Evolutionary conservation across 2,329 filamentous ascomycete genomes (phyloP).

Genomic region (Arthrobotrys conoides): DNA sequence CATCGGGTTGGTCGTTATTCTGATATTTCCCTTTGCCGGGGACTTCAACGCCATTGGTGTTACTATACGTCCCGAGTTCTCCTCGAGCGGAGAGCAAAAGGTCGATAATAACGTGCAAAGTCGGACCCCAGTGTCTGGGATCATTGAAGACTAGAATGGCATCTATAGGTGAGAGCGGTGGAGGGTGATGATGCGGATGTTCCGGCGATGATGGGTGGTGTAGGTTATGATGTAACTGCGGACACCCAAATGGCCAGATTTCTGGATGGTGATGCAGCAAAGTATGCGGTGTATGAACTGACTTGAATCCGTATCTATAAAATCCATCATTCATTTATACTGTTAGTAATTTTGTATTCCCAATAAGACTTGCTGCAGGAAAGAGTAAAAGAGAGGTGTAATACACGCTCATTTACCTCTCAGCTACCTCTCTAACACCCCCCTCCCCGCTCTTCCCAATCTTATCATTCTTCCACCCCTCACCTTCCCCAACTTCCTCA

Average conservation of each 20-base stretch:
- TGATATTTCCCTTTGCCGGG: constrained; percentile 75
- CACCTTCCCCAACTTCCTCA: constrained; percentile 68
- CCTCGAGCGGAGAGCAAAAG: constrained; percentile 84
- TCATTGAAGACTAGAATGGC: constrained; percentile 96
- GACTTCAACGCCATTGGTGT: constrained; percentile 74
- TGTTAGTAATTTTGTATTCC: not conserved
- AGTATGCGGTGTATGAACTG: constrained; percentile 49
- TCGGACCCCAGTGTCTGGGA: constrained; percentile 94
- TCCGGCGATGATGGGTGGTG: constrained; percentile 38
- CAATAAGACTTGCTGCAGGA: constrained; percentile 62
- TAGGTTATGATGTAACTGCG: constrained; percentile 40
- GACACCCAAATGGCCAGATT: constrained; percentile 55
- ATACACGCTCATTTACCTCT: constrained; percentile 69
- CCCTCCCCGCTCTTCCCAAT: constrained; percentile 45
- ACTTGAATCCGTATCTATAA: constrained; percentile 52
- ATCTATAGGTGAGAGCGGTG: constrained; percentile 72
- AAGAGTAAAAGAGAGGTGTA: constrained; percentile 8
- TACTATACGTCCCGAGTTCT: constrained; percentile 82
- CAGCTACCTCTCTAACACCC: constrained; percentile 74
- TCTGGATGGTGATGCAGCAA: constrained; percentile 53
- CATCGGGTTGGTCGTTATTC: constrained; percentile 80
- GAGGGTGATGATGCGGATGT: constrained; percentile 16
- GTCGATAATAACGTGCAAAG: constrained; percentile 87
- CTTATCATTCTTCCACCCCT: constrained; percentile 39
- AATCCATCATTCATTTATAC: not conserved